Percentiles rank a stretch among this genome's conserved stretches.
These are phyloP conservation scores for Zhuliangozyma parablackwelliae DNA, from an alignment of 1,139 yeast genomes.

Conservation along the genomic window DNA sequence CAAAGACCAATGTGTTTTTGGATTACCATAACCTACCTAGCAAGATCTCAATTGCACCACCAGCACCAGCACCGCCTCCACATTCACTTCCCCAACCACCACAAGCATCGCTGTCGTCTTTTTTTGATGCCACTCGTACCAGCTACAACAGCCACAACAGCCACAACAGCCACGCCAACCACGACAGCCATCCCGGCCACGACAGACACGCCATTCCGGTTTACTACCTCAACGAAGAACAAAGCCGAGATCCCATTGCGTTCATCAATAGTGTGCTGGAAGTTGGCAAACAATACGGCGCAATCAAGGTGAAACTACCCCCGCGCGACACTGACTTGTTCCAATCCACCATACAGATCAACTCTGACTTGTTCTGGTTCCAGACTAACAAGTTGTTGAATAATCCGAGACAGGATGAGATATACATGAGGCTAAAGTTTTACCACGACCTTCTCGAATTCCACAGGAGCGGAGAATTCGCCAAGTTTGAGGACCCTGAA, in stretches of 20 bases:
- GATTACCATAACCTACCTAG: slow-evolving; percentile 30
- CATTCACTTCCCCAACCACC: slow-evolving; percentile 1
- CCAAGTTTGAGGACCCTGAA: slow-evolving; percentile 5
- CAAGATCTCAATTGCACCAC: slow-evolving; percentile 20
- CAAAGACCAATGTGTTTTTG: slow-evolving; percentile 36
- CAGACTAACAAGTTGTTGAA: slow-evolving; percentile 15
- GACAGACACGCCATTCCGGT: slow-evolving; percentile 40
- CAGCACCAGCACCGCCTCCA: not conserved
- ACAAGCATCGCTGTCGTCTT: not conserved
- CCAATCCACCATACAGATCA: slow-evolving; percentile 10
- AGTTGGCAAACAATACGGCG: slow-evolving; percentile 57
- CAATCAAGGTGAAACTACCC: slow-evolving; percentile 68
- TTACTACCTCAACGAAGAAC: slow-evolving; percentile 39
- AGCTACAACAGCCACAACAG: no score
- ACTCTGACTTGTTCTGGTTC: slow-evolving; percentile 13
- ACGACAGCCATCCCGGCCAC: slow-evolving; percentile 35
- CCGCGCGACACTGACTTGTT: slow-evolving; percentile 25
- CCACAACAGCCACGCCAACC: slow-evolving; percentile 19
- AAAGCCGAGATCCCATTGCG: slow-evolving; percentile 43
- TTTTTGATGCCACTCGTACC: not conserved
- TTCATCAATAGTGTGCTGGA: slow-evolving; percentile 45
- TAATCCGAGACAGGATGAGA: slow-evolving; percentile 27
- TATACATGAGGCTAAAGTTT: slow-evolving; percentile 25
- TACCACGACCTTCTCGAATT: slow-evolving; percentile 23
- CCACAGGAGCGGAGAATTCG: slow-evolving; percentile 10